Percentiles rank a stretch among this genome's conserved stretches.
Conservation (phyloP, 306 rosid genomes). For the Glycine tomentella region DNA sequence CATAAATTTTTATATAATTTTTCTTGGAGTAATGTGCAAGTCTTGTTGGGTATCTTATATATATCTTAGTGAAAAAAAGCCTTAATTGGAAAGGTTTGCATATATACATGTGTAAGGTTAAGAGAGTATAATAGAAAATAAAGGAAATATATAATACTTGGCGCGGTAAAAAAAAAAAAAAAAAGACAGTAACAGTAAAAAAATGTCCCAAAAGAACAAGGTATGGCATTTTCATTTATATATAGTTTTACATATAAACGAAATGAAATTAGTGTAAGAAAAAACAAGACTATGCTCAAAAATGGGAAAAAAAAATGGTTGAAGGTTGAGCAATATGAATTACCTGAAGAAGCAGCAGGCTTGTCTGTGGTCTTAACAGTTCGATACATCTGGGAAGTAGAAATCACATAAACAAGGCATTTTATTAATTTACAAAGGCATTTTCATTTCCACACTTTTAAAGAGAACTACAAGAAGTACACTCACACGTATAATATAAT, state of each 20-base stretch:
- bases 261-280: neutral
- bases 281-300: constrained; percentile 35
- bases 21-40: constrained; percentile 32
- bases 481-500: neutral
- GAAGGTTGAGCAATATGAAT: constrained; percentile 65
- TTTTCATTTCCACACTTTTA: constrained; percentile 23
- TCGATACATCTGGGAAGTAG: constrained; percentile 80
- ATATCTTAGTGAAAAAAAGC: constrained; percentile 18
- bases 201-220: constrained; percentile 38
- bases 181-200: constrained; percentile 8
- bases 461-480: constrained; percentile 10
- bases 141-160: neutral
- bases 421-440: constrained; percentile 5
- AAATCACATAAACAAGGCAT: constrained; percentile 27
- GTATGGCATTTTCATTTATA: constrained; percentile 29
- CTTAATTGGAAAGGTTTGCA: constrained; percentile 10
- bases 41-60: neutral
- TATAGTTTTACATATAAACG: neutral
- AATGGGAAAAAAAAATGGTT: neutral
- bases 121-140: constrained; percentile 29
- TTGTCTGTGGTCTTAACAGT: constrained; percentile 97
- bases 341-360: constrained; percentile 96
- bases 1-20: neutral
- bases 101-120: neutral
- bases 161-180: constrained; percentile 17